Conservation (phyloP, 257 asterid species). For the Ophiorrhiza pumila region DNA sequence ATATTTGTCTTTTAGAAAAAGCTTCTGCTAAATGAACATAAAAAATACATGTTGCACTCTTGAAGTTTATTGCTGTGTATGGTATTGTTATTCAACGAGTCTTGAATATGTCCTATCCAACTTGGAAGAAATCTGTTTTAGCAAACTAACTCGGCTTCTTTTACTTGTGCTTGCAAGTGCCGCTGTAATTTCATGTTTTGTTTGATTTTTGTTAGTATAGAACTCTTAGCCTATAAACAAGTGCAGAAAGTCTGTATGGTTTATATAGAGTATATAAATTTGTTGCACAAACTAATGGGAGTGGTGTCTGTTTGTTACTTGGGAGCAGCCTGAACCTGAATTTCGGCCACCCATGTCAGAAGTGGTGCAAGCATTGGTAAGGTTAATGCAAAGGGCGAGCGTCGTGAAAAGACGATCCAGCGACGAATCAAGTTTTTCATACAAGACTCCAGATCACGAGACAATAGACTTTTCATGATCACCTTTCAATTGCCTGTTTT, state of each 20-base stretch:
- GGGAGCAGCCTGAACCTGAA: conserved; percentile 90
- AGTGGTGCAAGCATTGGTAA: conserved; percentile 90
- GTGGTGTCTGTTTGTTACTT: not conserved
- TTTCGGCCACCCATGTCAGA: conserved; percentile 99
- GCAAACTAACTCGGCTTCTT: not conserved
- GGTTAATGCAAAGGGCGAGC: conserved; percentile 88
- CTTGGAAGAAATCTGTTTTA: no score
- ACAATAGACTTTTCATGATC: conserved; percentile 48
- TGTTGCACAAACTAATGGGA: not conserved
- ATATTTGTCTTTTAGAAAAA: not conserved
- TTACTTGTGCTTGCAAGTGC: not conserved
- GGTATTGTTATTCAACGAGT: not conserved
- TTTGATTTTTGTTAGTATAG: not conserved
- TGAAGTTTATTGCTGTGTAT: not conserved
- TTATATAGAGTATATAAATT: not conserved
- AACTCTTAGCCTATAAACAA: not conserved
- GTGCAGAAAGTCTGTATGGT: not conserved
- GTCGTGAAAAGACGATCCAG: conserved; percentile 59
- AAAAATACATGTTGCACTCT: conserved; percentile 1
- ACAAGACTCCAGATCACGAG: conserved; percentile 68
- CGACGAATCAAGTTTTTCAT: conserved; percentile 71
- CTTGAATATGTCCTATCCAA: not conserved
- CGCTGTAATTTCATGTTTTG: not conserved
- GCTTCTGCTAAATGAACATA: not conserved
- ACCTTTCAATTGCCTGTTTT: not conserved